Evolutionary conservation across 2,329 filamentous ascomycete genomes (phyloP).

Genomic region (Trichoderma sp.): DNA sequence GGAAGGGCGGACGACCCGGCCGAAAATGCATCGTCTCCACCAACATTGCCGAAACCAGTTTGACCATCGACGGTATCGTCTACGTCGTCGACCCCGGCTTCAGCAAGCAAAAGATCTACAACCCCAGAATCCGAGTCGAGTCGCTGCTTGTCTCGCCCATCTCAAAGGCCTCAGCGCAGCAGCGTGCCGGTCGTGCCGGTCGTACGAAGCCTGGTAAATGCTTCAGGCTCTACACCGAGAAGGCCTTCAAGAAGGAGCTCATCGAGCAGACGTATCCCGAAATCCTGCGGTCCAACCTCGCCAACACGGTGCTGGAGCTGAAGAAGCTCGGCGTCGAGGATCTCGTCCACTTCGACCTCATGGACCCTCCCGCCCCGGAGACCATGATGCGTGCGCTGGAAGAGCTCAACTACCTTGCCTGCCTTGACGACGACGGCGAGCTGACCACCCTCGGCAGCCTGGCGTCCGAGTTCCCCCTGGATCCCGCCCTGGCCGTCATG

Average conservation of each 20-base stretch:
- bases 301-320: conserved; percentile 91
- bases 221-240: conserved; percentile 94
- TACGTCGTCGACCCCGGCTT: conserved; percentile 99
- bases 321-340: conserved; percentile 97
- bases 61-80: conserved; percentile 98
- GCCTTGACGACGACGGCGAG: conserved; percentile 93
- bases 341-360: conserved; percentile 95
- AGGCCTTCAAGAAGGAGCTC: conserved; percentile 94
- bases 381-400: conserved; percentile 97
- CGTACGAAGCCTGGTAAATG: conserved; percentile 98
- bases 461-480: conserved; percentile 92
- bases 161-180: conserved; percentile 94
- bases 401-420: conserved; percentile 96
- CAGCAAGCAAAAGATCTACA: conserved; percentile 99
- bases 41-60: conserved; percentile 95
- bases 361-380: conserved; percentile 97
- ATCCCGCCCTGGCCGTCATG: conserved; percentile 95
- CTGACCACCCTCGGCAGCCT: conserved; percentile 82
- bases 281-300: conserved; percentile 89
- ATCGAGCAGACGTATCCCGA: conserved; percentile 98
- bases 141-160: conserved; percentile 97
- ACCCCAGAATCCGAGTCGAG: conserved; percentile 93
- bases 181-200: conserved; percentile 97
- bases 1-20: conserved; percentile 79
- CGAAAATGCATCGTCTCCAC: conserved; percentile 93